Percentiles rank a stretch among this genome's conserved stretches.
Conservation (phyloP, 768 basidiomycete genomes). For the Asterophora lycoperdoides region DNA sequence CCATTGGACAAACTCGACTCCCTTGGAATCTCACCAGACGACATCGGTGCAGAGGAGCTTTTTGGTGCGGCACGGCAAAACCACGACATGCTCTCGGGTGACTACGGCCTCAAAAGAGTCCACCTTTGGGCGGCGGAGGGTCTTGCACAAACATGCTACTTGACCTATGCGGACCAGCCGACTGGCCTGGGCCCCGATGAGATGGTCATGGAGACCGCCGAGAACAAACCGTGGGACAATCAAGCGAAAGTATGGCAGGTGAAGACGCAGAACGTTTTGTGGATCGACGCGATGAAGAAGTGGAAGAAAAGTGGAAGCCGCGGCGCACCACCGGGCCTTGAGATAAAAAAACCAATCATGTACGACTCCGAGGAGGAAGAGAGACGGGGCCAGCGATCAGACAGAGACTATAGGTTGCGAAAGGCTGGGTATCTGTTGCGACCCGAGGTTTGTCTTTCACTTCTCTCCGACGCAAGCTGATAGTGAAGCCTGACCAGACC, state of each 20-base stretch:
- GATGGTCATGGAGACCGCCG: slow-evolving; percentile 33
- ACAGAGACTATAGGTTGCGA: slow-evolving; percentile 51
- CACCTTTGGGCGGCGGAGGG: slow-evolving; percentile 78
- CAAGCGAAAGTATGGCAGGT: slow-evolving; percentile 17
- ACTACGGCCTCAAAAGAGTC: slow-evolving; percentile 53
- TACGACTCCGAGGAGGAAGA: slow-evolving; percentile 26
- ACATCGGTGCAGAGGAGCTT: slow-evolving; percentile 34
- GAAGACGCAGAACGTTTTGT: slow-evolving; percentile 25
- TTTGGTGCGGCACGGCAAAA: slow-evolving; percentile 33
- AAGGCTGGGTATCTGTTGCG: slow-evolving; percentile 53
- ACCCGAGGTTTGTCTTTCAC: slow-evolving; percentile 56
- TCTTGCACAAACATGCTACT: slow-evolving; percentile 65
- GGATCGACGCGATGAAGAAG: slow-evolving; percentile 46
- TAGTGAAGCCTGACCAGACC: slow-evolving; percentile 39
- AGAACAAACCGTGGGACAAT: slow-evolving; percentile 18
- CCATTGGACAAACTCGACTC: slow-evolving; percentile 49
- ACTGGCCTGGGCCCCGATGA: slow-evolving; percentile 68
- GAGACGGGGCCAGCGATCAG: slow-evolving; percentile 18
- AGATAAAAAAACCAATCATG: slow-evolving; percentile 37
- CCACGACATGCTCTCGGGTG: slow-evolving; percentile 32
- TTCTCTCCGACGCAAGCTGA: slow-evolving; percentile 1
- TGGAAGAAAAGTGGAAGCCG: slow-evolving; percentile 45
- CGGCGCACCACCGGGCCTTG: slow-evolving; percentile 51
- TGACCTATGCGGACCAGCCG: slow-evolving; percentile 67
- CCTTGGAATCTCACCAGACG: slow-evolving; percentile 41